Conservation (phyloP, 257 asterid species). For the Nicotiana noctiflora region DNA sequence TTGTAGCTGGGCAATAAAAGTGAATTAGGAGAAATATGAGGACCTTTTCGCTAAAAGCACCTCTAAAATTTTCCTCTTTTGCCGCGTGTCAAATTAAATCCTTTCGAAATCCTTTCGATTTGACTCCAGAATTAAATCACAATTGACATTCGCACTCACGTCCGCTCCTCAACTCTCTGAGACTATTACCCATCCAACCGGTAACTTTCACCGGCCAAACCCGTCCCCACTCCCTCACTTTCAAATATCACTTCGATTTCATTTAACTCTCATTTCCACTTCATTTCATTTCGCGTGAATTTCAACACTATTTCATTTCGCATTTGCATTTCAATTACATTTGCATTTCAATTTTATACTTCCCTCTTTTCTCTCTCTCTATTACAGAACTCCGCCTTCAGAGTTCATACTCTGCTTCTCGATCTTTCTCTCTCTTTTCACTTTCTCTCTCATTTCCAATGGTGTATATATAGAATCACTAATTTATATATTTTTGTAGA, state of each 20-base stretch:
- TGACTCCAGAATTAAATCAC: background rate
- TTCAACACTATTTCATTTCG: slow-evolving; percentile 31
- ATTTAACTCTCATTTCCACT: slow-evolving; percentile 9
- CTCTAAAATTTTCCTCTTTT: background rate
- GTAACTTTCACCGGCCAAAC: slow-evolving; percentile 17
- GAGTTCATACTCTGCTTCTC: slow-evolving; percentile 13
- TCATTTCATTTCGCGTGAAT: slow-evolving; percentile 40
- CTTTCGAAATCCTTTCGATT: background rate
- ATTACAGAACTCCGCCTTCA: slow-evolving; percentile 10
- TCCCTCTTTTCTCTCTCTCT: slow-evolving; percentile 20
- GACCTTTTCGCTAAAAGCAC: background rate
- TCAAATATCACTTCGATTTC: background rate
- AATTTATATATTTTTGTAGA: background rate
- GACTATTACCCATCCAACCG: slow-evolving; percentile 1
- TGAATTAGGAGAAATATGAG: background rate
- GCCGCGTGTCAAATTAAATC: background rate
- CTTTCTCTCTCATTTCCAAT: slow-evolving; percentile 10
- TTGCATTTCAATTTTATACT: slow-evolving; percentile 9
- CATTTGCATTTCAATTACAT: background rate
- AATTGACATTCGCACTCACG: slow-evolving; percentile 11
- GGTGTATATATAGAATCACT: background rate
- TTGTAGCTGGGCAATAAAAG: no score
- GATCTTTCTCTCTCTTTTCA: slow-evolving; percentile 31
- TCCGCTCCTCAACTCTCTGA: background rate
- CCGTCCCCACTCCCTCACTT: slow-evolving; percentile 7